Percentiles rank a stretch among this genome's conserved stretches.
Conservation (phyloP, 2,329 filamentous ascomycete genomes). For the Fusarium cyanostomum region DNA sequence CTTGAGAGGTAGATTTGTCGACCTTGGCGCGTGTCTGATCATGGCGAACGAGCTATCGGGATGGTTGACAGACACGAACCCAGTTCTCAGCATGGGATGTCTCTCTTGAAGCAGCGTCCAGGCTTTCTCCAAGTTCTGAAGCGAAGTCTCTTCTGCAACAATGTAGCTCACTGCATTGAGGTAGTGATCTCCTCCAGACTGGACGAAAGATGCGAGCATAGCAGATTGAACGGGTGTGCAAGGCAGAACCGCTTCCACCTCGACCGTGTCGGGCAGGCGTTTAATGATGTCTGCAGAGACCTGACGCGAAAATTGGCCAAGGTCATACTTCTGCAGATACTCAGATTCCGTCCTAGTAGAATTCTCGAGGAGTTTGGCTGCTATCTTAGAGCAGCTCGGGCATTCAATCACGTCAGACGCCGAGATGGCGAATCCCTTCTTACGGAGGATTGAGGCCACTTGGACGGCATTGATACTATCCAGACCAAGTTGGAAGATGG, state of each 20-base stretch:
- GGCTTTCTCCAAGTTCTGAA: slow-evolving; percentile 59
- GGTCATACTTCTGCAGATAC: slow-evolving; percentile 47
- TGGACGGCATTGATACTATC: slow-evolving; percentile 92
- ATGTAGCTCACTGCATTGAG: slow-evolving; percentile 75
- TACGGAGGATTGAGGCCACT: slow-evolving; percentile 74
- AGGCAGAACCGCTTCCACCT: slow-evolving; percentile 71
- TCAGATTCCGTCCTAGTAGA: slow-evolving; percentile 1
- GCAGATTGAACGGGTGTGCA: slow-evolving; percentile 84
- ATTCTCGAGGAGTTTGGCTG: slow-evolving; percentile 39
- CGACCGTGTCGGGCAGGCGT: slow-evolving; percentile 24
- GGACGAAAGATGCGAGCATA: slow-evolving; percentile 79
- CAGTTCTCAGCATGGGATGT: slow-evolving; percentile 80
- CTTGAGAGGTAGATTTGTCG: slow-evolving; percentile 23
- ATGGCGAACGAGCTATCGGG: slow-evolving; percentile 74
- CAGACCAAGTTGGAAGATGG: slow-evolving; percentile 87
- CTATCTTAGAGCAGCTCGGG: slow-evolving; percentile 56
- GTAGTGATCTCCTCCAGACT: slow-evolving; percentile 74
- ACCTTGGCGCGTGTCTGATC: slow-evolving; percentile 64
- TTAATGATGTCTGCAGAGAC: slow-evolving; percentile 44
- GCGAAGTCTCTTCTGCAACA: slow-evolving; percentile 53
- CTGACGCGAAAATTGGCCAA: slow-evolving; percentile 51
- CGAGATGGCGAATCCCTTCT: slow-evolving; percentile 65
- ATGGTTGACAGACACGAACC: slow-evolving; percentile 73
- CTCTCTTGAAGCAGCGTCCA: slow-evolving; percentile 65
- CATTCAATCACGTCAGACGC: slow-evolving; percentile 79